Evolutionary conservation across 352 stramenopile species (phyloP).

Genomic region (Plasmopara muralis): DNA sequence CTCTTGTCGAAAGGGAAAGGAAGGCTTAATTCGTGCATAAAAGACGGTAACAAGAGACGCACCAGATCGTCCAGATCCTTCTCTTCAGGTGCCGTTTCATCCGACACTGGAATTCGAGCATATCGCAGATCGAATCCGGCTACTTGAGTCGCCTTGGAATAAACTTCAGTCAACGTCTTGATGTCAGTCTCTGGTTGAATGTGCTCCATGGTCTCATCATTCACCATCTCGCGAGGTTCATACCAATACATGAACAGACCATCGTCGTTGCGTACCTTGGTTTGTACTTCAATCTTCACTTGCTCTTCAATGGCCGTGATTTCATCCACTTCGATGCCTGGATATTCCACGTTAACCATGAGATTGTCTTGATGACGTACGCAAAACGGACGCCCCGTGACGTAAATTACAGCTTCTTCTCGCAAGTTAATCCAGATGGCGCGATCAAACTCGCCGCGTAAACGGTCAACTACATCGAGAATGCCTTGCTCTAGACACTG

Average conservation of each 20-base stretch:
- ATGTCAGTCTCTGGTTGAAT: constrained; percentile 66
- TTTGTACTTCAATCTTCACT: constrained; percentile 81
- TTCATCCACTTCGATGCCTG: constrained; percentile 85
- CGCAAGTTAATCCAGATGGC: constrained; percentile 89
- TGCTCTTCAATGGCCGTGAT: constrained; percentile 79
- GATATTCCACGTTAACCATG: constrained; percentile 85
- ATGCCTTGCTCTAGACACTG: constrained; percentile 76
- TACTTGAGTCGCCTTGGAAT: constrained; percentile 41
- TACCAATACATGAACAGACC: constrained; percentile 84
- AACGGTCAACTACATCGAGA: constrained; percentile 50
- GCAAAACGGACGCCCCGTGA: constrained; percentile 77
- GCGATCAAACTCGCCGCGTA: constrained; percentile 49
- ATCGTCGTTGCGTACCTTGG: constrained; percentile 62
- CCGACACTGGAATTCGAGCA: constrained; percentile 81
- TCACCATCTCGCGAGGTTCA: constrained; percentile 65
- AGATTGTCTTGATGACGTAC: constrained; percentile 74
- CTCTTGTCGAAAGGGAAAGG: constrained; percentile 10
- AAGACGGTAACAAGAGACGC: constrained; percentile 57
- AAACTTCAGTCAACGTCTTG: constrained; percentile 71
- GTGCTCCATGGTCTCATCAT: constrained; percentile 80
- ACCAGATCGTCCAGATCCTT: constrained; percentile 88
- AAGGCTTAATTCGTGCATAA: constrained; percentile 51
- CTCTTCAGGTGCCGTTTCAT: constrained; percentile 86
- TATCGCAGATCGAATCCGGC: constrained; percentile 65
- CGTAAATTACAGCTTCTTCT: constrained; percentile 89